Base-by-base conservation (phyloP, 768 basidiomycete genomes). In the Calocera viscosa region DNA sequence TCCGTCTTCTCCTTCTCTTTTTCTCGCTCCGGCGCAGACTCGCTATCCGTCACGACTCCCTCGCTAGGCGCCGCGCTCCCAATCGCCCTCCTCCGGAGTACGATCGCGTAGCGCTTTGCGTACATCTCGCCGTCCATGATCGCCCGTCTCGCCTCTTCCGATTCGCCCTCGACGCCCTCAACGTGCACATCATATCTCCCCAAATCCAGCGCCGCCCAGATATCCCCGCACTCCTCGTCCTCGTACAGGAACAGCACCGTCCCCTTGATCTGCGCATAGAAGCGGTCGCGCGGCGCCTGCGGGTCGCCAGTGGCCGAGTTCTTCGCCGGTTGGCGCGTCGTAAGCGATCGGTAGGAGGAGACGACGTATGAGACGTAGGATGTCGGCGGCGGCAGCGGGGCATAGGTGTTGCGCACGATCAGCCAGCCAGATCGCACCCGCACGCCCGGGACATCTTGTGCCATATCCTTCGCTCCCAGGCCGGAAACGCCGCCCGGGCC, bases 211-310 rank as follows among this genome's bases (percentile, higher is more conserved):
- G 87, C 94, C 2, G 88, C 92, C 73, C 88, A 88, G 77, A 91
- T 94, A 71, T 97, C 94, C 65, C 83, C 83, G 86, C 91, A 90
- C 17, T 80, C 82, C 77, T 96, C 93, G 76, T 94, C 90, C 76
- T 95, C 93, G 77, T 96, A 97, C 24, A 98, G 79, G 76, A 92
- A 97, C 33, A 98, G 78, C 40, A 95, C 86, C 72, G 85, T 88
- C 49, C 89, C 91, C 80, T 97, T 97, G 74, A 98, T 82, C 7
- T 88, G 91, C 65, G 88, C 90, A 74, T 87, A 96, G 86, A 90
- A 96, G 83, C 83, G 87, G 74, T 96, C 94, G 77, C 91, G 92
- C 17, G 93, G 91, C 64, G 89, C 53, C 26, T 60, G 53, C 11
- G 53, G 53, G 30, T 60, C 53, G 30, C 26, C 53, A 60, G 53